These are phyloP conservation scores for Suillus americanus DNA, from an alignment of 768 basidiomycete species.

Conservation along the genomic window DNA sequence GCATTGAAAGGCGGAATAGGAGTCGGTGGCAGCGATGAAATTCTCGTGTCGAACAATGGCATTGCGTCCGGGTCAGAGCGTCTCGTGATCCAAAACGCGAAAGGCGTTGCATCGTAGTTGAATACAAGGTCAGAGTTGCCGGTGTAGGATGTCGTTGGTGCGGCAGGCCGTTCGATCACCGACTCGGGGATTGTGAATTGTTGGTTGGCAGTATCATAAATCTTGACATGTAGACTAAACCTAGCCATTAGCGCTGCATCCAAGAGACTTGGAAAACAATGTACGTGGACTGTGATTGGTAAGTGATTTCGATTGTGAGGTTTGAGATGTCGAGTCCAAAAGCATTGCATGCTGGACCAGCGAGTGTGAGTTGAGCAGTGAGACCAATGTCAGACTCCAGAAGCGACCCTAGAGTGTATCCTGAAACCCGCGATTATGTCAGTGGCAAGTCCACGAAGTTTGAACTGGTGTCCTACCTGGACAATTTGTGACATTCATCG, in stretches of 20 bases:
- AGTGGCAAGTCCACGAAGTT: background rate
- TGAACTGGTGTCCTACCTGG: slow-evolving; percentile 22
- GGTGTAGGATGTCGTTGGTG: slow-evolving; percentile 34
- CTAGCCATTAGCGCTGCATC: background rate
- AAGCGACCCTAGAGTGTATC: slow-evolving; percentile 53
- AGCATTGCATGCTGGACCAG: slow-evolving; percentile 59
- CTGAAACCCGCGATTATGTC: slow-evolving; percentile 28
- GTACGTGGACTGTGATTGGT: slow-evolving; percentile 56
- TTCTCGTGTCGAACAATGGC: slow-evolving; percentile 72
- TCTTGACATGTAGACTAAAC: slow-evolving; percentile 63
- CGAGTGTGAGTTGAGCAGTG: slow-evolving; percentile 52
- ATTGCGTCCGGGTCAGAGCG: slow-evolving; percentile 51
- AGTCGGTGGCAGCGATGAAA: slow-evolving; percentile 57
- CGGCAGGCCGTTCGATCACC: slow-evolving; percentile 44
- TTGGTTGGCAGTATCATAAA: slow-evolving; percentile 55
- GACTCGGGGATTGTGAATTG: slow-evolving; percentile 69
- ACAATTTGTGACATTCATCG: slow-evolving; percentile 31
- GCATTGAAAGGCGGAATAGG: slow-evolving; percentile 57
- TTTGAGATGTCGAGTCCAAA: slow-evolving; percentile 60
- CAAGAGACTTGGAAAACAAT: slow-evolving; percentile 5
- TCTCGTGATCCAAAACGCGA: slow-evolving; percentile 81
- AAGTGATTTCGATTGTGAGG: slow-evolving; percentile 65
- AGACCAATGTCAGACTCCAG: slow-evolving; percentile 47
- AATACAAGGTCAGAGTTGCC: slow-evolving; percentile 63
- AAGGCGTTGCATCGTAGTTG: slow-evolving; percentile 62